phyloP scores from a whole-genome alignment of 306 rosid genomes.

The Gillenia trifoliata region DNA sequence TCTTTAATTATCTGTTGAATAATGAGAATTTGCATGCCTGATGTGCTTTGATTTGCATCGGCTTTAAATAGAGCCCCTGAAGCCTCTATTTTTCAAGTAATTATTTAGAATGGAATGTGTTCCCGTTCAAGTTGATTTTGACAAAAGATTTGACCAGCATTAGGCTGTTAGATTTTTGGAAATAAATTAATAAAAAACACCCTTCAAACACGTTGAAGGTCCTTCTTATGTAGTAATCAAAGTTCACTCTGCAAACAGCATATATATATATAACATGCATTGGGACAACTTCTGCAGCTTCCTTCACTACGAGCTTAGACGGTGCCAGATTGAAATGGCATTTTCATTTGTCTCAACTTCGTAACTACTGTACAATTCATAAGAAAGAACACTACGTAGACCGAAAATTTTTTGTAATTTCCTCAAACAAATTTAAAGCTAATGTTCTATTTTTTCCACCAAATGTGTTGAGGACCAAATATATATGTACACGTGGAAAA shows the following conservation, averaged over 20 bases:
- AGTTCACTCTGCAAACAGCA: too few relatives aligned
- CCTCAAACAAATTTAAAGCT: slow-evolving; percentile 6
- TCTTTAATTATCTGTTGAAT: neutral
- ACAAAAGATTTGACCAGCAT: slow-evolving; percentile 26
- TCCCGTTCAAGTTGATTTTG: neutral
- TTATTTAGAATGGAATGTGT: neutral
- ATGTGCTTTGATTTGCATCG: neutral
- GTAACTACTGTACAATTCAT: too few relatives aligned
- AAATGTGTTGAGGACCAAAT: neutral
- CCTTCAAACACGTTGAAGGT: slow-evolving; percentile 37
- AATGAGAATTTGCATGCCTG: neutral
- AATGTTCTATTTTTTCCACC: slow-evolving; percentile 11
- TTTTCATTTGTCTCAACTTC: too few relatives aligned
- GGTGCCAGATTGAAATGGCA: too few relatives aligned
- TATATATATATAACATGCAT: neutral
- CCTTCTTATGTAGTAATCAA: too few relatives aligned
- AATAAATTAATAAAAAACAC: neutral
- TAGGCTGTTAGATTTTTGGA: neutral
- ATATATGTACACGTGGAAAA: slow-evolving; percentile 1
- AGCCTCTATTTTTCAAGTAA: neutral
- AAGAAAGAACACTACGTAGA: too few relatives aligned
- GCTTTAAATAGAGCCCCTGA: neutral
- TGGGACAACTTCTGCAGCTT: slow-evolving; percentile 12
- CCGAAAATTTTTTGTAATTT: too few relatives aligned
- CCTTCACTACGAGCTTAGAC: too few relatives aligned